Evolutionary conservation across 441 rosid species (phyloP).

Genomic region (Dalechampia spathulata): DNA sequence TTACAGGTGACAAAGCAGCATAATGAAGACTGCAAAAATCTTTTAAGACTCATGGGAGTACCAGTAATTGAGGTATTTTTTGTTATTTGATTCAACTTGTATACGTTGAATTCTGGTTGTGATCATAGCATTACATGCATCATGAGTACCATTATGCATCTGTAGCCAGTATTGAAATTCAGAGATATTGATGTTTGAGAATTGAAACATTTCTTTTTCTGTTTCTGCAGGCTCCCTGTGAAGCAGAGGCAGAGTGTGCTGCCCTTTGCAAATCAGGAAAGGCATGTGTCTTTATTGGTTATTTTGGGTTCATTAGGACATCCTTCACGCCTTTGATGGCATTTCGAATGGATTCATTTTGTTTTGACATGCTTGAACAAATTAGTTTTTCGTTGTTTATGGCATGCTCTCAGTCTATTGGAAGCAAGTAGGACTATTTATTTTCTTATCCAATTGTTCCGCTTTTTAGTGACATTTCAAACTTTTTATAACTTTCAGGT

Average conservation of each 20-base stretch:
- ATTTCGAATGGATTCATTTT: background rate
- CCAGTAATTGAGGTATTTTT: slow-evolving; percentile 76
- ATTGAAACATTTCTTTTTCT: too few relatives aligned
- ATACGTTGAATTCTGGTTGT: background rate
- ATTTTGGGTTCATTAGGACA: background rate
- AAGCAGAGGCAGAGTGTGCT: slow-evolving; percentile 98
- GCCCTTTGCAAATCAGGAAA: slow-evolving; percentile 83
- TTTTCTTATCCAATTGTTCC: too few relatives aligned
- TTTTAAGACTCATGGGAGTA: slow-evolving; percentile 89
- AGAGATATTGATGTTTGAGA: slow-evolving; percentile 10
- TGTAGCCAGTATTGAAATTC: background rate
- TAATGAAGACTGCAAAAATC: slow-evolving; percentile 89
- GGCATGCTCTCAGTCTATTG: background rate
- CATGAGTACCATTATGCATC: background rate
- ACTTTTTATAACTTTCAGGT: slow-evolving; percentile 38
- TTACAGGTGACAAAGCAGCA: slow-evolving; percentile 87
- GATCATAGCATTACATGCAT: background rate
- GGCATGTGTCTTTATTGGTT: slow-evolving; percentile 32
- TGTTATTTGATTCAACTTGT: background rate
- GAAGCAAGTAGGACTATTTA: background rate
- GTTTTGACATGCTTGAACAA: background rate
- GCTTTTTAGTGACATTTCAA: background rate
- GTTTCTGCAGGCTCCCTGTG: slow-evolving; percentile 70
- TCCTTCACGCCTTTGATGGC: background rate
- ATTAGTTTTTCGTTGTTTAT: background rate